These are phyloP conservation scores for Nicotiana tomentosiformis DNA, from an alignment of 257 asterid species.

Conservation along the genomic window DNA sequence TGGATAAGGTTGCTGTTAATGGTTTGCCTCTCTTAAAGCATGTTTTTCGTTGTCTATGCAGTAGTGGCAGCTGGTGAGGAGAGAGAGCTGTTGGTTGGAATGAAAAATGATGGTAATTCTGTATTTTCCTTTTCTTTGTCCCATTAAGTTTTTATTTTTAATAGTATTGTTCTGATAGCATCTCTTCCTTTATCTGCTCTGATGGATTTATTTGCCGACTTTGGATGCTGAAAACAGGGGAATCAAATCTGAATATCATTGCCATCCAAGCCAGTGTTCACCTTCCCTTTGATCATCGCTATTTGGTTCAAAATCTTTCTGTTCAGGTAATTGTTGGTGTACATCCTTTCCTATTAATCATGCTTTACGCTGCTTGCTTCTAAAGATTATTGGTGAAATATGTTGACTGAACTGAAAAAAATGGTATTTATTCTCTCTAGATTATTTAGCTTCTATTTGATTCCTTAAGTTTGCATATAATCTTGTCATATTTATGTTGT, in stretches of 20 bases:
- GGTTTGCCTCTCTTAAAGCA: constrained; percentile 1
- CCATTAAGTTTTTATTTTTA: not conserved
- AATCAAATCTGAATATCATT: constrained; percentile 53
- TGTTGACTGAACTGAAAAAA: not conserved
- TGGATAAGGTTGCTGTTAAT: not conserved
- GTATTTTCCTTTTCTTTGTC: constrained; percentile 1
- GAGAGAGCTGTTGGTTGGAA: constrained; percentile 81
- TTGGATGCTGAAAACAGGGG: constrained; percentile 45
- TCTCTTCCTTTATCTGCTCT: not conserved
- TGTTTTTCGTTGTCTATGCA: constrained; percentile 31
- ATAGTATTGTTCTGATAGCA: not conserved
- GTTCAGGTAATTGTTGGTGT: constrained; percentile 54
- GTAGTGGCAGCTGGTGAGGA: constrained; percentile 84
- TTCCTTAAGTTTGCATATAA: not conserved
- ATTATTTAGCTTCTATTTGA: not conserved
- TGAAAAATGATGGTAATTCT: constrained; percentile 81
- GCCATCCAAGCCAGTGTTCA: constrained; percentile 88
- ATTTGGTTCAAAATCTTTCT: constrained; percentile 85
- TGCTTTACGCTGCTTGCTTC: not conserved
- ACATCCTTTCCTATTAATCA: not conserved
- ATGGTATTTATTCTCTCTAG: not conserved
- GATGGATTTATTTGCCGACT: constrained; percentile 7
- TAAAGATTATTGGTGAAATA: not conserved
- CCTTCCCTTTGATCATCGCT: constrained; percentile 71
- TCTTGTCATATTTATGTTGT: not conserved